Evolutionary conservation across 108 stramenopile species (phyloP), one percentile per base, ranked within the genome.

Genomic region (Discostella pseudostelligera): DNA sequence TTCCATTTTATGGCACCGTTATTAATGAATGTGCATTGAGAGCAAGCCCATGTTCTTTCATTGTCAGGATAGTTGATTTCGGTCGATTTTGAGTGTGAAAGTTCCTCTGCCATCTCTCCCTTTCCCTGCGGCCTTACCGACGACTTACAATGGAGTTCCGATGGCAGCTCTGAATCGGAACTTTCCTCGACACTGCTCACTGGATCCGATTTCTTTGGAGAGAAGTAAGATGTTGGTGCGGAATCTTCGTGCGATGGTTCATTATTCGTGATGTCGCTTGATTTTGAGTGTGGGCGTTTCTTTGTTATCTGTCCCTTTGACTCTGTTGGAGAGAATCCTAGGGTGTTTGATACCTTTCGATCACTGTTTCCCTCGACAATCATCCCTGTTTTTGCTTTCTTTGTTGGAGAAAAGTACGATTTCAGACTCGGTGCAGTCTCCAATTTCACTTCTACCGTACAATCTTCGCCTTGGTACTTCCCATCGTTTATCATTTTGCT

Each of bases 381-480:
- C 22, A 2, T 50, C 21, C 4, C 49, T 54, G 39, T 54, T 17
- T 35, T 17, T 12, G 17, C 24, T 62, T 28, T 25, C 5, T 8
- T 48, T 16, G 49, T 17, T 12, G 44, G 11, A 17, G 29, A 1
- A 35, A 78, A 73, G 12, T 59, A 78, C 0, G 70, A 72, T 48
- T 72, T 53, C 16, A 72, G 16, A n/a, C 26, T 56, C 7, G 51
- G 28, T 20, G 20, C 36, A 12, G 48, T 67, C 6, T 36, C 67
- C 59, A 65, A n/a, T 65, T 66, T 66, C 1, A 72, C 40, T 46
- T 65, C 59, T 8, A 57, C 42, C 9, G 51, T 77, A 45, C 76
- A 77, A 60, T 77, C 76, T 13, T 63, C 61, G 1, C 61, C 70
- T 2, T 57, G 70, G 22, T 77, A 77, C 10, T 40, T 54, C 26